These are phyloP conservation scores for Xylaria sp. DNA, from an alignment of 2,329 filamentous ascomycete genomes.

Conservation along the genomic window DNA sequence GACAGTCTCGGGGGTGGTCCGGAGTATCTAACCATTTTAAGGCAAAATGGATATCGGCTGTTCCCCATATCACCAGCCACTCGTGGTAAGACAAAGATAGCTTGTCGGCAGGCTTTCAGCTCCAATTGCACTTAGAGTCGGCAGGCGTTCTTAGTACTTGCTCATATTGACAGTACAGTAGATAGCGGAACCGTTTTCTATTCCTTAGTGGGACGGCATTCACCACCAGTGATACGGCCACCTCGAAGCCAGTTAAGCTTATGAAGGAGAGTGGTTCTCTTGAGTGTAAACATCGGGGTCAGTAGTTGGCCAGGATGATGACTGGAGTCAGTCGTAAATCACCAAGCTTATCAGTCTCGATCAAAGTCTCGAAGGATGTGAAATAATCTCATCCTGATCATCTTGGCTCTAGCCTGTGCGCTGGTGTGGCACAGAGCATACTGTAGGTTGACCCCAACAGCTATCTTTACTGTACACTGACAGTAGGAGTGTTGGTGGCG, in stretches of 20 bases:
- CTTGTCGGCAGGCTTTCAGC: constrained; percentile 9
- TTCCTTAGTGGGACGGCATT: not conserved
- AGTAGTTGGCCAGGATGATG: not conserved
- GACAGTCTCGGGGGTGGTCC: constrained; percentile 20
- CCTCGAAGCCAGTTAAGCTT: not conserved
- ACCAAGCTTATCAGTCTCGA: not conserved
- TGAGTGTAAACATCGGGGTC: not conserved
- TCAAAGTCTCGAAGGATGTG: not conserved
- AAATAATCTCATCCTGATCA: not conserved
- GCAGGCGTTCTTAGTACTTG: not conserved
- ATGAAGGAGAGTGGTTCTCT: not conserved
- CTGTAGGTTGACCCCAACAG: not conserved
- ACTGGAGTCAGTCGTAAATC: not conserved
- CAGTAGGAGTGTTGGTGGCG: not conserved
- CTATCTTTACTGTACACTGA: no score
- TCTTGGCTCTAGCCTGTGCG: not conserved
- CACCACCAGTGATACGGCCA: not conserved
- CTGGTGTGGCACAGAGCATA: not conserved
- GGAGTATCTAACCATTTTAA: constrained; percentile 13
- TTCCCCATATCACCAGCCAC: not conserved
- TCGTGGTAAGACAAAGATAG: not conserved
- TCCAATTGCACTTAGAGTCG: not conserved
- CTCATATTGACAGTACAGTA: not conserved
- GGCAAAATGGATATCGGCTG: not conserved
- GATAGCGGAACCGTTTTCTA: not conserved